These are phyloP conservation scores for Irpex sp. DNA, from an alignment of 1,284 basidiomycete genomes.

Conservation along the genomic window DNA sequence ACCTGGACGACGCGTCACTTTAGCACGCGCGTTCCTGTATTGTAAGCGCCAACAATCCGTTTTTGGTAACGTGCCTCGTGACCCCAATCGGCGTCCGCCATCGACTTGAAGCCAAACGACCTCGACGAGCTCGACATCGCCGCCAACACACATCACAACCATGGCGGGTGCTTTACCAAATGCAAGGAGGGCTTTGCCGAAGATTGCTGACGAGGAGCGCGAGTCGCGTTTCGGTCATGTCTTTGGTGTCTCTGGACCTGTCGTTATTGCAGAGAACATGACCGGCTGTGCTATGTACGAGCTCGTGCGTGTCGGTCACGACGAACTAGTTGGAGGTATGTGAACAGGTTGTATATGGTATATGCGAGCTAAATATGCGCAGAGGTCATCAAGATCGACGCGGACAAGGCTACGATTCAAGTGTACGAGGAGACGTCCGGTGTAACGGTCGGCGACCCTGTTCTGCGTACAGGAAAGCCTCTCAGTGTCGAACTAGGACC, in stretches of 20 bases:
- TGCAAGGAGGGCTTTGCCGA: constrained; percentile 82
- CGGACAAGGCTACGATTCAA: constrained; percentile 97
- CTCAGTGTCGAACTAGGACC: constrained; percentile 97
- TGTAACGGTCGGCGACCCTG: constrained; percentile 97
- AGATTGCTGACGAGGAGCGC: constrained; percentile 85
- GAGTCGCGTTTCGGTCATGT: constrained; percentile 90
- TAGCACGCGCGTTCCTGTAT: constrained; percentile 7
- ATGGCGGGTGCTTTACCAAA: constrained; percentile 93
- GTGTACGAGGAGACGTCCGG: constrained; percentile 99
- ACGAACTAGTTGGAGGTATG: constrained; percentile 93
- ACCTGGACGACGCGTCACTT: constrained; percentile 31
- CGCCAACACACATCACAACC: constrained; percentile 20
- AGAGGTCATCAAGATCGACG: constrained; percentile 98
- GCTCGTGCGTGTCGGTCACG: constrained; percentile 92
- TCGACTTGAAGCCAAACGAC: constrained; percentile 8
- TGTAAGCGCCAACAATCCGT: neutral
- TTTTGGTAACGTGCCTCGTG: constrained; percentile 12
- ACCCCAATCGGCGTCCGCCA: neutral
- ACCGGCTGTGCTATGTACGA: constrained; percentile 96
- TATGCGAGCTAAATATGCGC: constrained; percentile 6
- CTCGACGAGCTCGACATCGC: constrained; percentile 14
- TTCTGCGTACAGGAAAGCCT: constrained; percentile 95
- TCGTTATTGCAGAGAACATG: constrained; percentile 98
- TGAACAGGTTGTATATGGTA: neutral
- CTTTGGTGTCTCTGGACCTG: constrained; percentile 93